Base-by-base conservation (phyloP, 495 filamentous ascomycete species). In the Ramalina intermedia region DNA sequence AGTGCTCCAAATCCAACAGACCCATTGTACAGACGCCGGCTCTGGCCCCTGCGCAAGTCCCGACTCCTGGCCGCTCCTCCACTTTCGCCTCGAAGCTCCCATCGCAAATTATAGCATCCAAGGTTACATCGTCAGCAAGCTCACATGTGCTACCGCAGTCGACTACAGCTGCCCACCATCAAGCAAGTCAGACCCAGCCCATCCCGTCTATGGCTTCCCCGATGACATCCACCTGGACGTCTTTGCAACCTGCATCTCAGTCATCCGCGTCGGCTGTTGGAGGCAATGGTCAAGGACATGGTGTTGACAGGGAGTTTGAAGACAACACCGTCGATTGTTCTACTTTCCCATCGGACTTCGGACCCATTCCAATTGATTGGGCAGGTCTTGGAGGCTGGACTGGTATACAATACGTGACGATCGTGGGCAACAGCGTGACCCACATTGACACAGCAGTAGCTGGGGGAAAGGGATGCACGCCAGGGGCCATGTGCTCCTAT, bases 401-500 rank as follows among this genome's bases (percentile, higher is more conserved):
- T 49, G 87, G 89, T 62, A 72, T 96, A 55, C 85, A 91, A 64
- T 73, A 76, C 55, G 61, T 70, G 23, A 65, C 59, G 17, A 35
- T 61, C 12, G 55, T 61, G 41, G 68, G 60, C 37, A 55, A 63
- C 14, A 43, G 69, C 20, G 64, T 75, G 47, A 79, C 77, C 56
- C 61, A 76, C 47, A 86, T 85, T 49, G 73, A 70, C 38, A 81
- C 82, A 47, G 67, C 66, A n/a, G 76, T 81, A 43, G 56, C 62
- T 9, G 64, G 62, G 16, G 73, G 71, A 11, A 61, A 70, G 27
- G 63, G 61, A 43, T 88, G 87, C 65, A 62, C 54, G 21, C 61
- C 69, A 8, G 81, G 78, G 37, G 67, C 71, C 40, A 84, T 87
- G 69, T 96, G 91, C 74, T 94, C 89, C 5, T 98, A 96, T 59